A percentile compares a stretch with the other conserved stretches of the same genome.
These are phyloP conservation scores for Blattamonas nauphoetae DNA, from an alignment of 78 protist genomes.

Conservation along the genomic window DNA sequence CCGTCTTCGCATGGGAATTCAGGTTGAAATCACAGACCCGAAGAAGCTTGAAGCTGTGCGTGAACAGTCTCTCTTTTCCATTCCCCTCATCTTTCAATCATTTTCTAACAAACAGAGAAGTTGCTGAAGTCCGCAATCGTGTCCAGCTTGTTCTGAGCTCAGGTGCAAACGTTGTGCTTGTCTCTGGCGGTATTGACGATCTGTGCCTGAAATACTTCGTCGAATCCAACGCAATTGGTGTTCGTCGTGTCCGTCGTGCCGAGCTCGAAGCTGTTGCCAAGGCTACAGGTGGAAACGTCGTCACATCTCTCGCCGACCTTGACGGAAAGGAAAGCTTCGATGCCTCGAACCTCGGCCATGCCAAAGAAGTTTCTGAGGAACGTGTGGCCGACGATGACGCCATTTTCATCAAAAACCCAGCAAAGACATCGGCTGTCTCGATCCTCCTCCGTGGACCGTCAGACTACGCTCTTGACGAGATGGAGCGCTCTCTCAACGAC, in stretches of 20 bases:
- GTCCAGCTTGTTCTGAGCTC: constrained; percentile 72
- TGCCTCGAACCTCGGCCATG: constrained; percentile 55
- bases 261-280: constrained; percentile 88
- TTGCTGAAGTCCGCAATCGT: constrained; percentile 56
- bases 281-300: constrained; percentile 75
- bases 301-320: constrained; percentile 57
- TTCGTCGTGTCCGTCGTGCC: constrained; percentile 75
- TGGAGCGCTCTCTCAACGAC: constrained; percentile 93
- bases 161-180: constrained; percentile 95
- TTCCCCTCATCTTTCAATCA: not conserved
- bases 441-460: constrained; percentile 92
- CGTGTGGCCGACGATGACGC: constrained; percentile 76
- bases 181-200: constrained; percentile 94
- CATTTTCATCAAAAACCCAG: constrained; percentile 20
- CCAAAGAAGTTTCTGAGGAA: constrained; percentile 62
- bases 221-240: constrained; percentile 85
- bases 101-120: not conserved
- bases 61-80: constrained; percentile 1
- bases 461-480: constrained; percentile 70
- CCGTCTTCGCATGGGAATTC: constrained; percentile 44
- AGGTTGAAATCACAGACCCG: constrained; percentile 78
- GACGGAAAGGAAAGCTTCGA: constrained; percentile 90
- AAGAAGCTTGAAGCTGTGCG: constrained; percentile 71
- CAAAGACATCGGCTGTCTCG: constrained; percentile 52
- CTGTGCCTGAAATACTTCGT: constrained; percentile 78